Base-by-base conservation (phyloP, 2,329 filamentous ascomycete genomes). In the Reticulascus tulasneorum region DNA sequence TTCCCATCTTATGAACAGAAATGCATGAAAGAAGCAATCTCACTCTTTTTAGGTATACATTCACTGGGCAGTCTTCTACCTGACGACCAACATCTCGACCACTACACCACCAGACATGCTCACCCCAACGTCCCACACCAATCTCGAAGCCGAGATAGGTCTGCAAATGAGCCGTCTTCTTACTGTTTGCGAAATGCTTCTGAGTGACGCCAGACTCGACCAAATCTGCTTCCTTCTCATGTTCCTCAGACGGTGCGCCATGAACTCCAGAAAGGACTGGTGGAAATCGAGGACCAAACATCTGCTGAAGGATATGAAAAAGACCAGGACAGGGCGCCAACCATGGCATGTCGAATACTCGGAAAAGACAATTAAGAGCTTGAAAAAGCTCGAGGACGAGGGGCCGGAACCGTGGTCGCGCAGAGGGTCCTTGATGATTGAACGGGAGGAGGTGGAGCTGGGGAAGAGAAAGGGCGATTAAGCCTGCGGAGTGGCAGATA, bases 171-270 rank as follows among this genome's bases (percentile, higher is more conserved):
- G 26, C 19, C 44, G 44, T 23, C 37, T 48, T 1, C 4, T 48
- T 4, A 44, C 44, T 11, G 16, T 43, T 17, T 33, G 38, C 21
- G 44, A 47, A 22, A 47, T 45, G 38, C 34, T 48, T 3, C 19
- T 45, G 16, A 16, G 21, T 4, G 44, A 47, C 6, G 26, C 17
- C 3, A 34, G 44, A 7, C 33, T 38, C 20, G 46, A 47, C 13
- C 46, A 48, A 18, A 29, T 29, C 1, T 48, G 44, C 34, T 37
- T 47, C 23, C 23, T 44, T 3, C 36, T 46, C 23, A 31, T 35
- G 35, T 38, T 34, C 13, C 29, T 45, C 15, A 32, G 32, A 24
- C 31, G 32, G 8, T 36, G 40, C 12, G 30, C 31, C 9, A 29
- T 32, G 9, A n/a, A 10, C 21, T 30, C 40, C 21, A 31, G 37